phyloP scores from a whole-genome alignment of 495 filamentous ascomycete genomes.

The Penicillium longicatenatum region DNA sequence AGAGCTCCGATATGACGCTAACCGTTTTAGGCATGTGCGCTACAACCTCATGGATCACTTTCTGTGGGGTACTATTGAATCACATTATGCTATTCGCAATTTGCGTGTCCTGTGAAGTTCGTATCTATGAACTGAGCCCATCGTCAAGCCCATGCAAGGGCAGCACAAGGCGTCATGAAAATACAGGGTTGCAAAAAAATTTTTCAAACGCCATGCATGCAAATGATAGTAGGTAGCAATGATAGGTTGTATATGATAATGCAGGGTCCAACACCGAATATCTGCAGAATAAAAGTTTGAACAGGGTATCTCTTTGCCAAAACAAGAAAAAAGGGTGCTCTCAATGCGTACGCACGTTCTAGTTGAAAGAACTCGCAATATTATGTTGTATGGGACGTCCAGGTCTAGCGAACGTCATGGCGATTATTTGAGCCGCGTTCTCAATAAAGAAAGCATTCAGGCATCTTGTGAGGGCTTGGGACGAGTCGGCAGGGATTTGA shows the following conservation, averaged over 20 bases:
- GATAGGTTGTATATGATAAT: conserved; percentile 14
- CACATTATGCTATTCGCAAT: too few relatives aligned
- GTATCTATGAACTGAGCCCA: not conserved
- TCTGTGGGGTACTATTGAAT: not conserved
- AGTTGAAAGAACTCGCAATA: conserved; percentile 13
- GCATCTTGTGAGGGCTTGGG: conserved; percentile 18
- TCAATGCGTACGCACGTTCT: conserved; percentile 21
- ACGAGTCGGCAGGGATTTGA: conserved; percentile 26
- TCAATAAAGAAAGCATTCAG: conserved; percentile 18
- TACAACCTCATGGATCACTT: not conserved
- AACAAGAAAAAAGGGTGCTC: conserved; percentile 8
- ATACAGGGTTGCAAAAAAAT: conserved; percentile 7
- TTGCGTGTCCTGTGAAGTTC: not conserved
- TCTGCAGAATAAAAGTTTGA: conserved; percentile 27
- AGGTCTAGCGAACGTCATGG: conserved; percentile 8
- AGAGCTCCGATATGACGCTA: conserved; percentile 27
- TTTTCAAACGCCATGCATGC: conserved; percentile 28
- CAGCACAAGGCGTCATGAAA: not conserved
- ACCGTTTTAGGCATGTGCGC: conserved; percentile 18
- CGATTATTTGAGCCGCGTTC: not conserved
- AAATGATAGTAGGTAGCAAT: not conserved
- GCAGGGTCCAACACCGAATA: conserved; percentile 22
- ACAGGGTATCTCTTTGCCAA: conserved; percentile 24
- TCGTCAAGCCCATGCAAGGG: not conserved
- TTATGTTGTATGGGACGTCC: conserved; percentile 12